Base-by-base conservation (phyloP, 2,329 filamentous ascomycete genomes). In the Sporothrix globosa region DNA sequence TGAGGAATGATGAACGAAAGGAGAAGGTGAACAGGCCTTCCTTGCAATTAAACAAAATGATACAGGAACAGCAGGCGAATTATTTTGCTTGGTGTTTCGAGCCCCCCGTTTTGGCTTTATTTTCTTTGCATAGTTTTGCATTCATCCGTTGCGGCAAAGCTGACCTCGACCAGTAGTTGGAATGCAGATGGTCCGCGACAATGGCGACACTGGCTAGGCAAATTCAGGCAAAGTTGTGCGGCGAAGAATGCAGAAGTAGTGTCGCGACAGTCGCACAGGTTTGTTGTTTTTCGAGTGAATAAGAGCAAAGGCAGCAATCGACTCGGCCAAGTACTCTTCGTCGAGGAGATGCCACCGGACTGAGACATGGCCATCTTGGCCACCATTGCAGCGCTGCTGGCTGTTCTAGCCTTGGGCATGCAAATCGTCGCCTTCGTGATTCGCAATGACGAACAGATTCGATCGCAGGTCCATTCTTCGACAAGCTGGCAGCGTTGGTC, bases 311-410 rank as follows among this genome's bases (percentile, higher is more conserved):
- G 7, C 44, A 27, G 10, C n/a, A 14, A 13, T 14, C 30, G 56
- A 21, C 13, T 61, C 19, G 19, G 24, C 4, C 34, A 4, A 44
- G 10, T 11, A n/a, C 7, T 10, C 0, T 10, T 21, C n/a, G 10
- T 61, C 17, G 6, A 60, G 1, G 34, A 61, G 56, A 61, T 61
- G 56, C 34, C 34, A 41, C 39, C 19, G 19, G 34, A 61, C 34
- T 61, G n/a, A 61, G n/a, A 61, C 9, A 63, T 69, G 68, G 68
- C 68, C 68, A 54, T 69, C 34, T 48, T 63, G 68, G 58, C 58
- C 56, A 44, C 58, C 4, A 2, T 53, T 30, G 54, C 41, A 13
- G 67, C 67, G 24, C 41, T 69, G 9, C n/a, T 69, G 14, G 56
- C 30, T 11, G 34, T 58, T 17, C 34, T 69, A 11, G 56, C 61